Percentiles rank a stretch among this genome's conserved stretches.
These are phyloP conservation scores for Backusella mclennaniae DNA, from an alignment of 192 early-diverging fungal species.

Conservation along the genomic window DNA sequence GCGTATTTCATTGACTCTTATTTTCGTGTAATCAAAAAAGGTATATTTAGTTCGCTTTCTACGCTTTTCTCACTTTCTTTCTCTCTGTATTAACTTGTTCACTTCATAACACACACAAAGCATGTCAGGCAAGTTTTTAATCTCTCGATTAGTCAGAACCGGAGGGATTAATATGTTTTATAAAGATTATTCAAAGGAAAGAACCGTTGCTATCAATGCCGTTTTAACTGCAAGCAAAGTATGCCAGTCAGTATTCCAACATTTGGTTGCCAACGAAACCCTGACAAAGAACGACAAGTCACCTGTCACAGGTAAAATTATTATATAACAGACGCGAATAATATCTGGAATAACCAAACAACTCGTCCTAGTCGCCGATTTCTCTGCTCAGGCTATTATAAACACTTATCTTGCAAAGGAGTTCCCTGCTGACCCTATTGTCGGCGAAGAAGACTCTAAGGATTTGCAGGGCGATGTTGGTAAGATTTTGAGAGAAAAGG, in stretches of 20 bases:
- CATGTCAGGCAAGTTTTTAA: constrained; percentile 3
- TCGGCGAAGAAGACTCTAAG: constrained; percentile 94
- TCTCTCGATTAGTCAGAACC: background rate
- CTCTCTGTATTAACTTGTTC: background rate
- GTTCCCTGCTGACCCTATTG: constrained; percentile 89
- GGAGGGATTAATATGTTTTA: constrained; percentile 1
- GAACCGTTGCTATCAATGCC: constrained; percentile 83
- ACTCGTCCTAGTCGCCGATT: constrained; percentile 78
- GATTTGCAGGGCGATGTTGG: constrained; percentile 76
- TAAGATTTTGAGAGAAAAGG: constrained; percentile 66
- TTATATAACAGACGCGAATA: background rate
- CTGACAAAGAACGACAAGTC: constrained; percentile 93
- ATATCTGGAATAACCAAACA: background rate
- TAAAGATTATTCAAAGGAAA: constrained; percentile 49
- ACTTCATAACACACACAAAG: background rate
- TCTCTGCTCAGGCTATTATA: constrained; percentile 93
- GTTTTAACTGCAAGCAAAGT: constrained; percentile 87
- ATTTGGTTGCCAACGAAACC: constrained; percentile 78
- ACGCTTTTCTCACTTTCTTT: background rate
- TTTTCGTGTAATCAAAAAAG: background rate
- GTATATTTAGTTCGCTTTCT: background rate
- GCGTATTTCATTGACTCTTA: background rate
- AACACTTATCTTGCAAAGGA: constrained; percentile 71
- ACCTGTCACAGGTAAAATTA: constrained; percentile 81
- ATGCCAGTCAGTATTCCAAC: constrained; percentile 86